Base-by-base conservation (phyloP, 2,329 filamentous ascomycete species). In the Diaporthe sp. region DNA sequence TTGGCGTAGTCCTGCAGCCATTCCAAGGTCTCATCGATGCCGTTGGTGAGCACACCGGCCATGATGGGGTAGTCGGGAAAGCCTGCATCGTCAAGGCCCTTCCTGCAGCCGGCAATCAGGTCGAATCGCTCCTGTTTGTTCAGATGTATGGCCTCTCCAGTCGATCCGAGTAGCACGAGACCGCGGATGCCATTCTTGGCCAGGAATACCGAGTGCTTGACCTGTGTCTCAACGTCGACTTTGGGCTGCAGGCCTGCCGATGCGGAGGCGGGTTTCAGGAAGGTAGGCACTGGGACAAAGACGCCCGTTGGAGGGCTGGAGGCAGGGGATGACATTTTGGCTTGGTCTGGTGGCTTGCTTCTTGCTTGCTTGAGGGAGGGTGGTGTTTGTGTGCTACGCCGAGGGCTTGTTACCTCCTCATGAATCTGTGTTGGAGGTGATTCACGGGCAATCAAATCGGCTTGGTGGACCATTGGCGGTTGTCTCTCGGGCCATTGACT, bases 141-240 rank as follows among this genome's bases (percentile, higher is more conserved):
- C 67, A 93, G 84, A 82, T 92, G 91, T 58, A 93, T 88, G 0
- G 90, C 90, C 81, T 93, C 92, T 75, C 92, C 92, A 0, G 91
- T 93, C 53, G 88, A 91, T 34, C 92, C 92, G 68, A 93, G 88
- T 55, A 93, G 85, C 15, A 93, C 90, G 37, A 93, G 85, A 31
- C 92, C 91, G 42, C 86, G 86, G 79, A 93, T 89, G 74, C 92
- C 92, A 78, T 87, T 87, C 71, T 87, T 86, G 51, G 91, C 91
- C 51, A 93, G 88, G 80, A 90, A 91, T 9, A 93, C 80, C 13
- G 87, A 87, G 85, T 93, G 91, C 39, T 86, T 84, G 34, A 86
- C 85, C 80, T 93, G 92, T 0, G 90, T 87, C 62, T 88, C 84
- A 75, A 91, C 83, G 79, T 93, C 91, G 70, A 93, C 84, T 9